Evolutionary conservation across 768 basidiomycete species (phyloP).

Genomic region (Terana coerulea): DNA sequence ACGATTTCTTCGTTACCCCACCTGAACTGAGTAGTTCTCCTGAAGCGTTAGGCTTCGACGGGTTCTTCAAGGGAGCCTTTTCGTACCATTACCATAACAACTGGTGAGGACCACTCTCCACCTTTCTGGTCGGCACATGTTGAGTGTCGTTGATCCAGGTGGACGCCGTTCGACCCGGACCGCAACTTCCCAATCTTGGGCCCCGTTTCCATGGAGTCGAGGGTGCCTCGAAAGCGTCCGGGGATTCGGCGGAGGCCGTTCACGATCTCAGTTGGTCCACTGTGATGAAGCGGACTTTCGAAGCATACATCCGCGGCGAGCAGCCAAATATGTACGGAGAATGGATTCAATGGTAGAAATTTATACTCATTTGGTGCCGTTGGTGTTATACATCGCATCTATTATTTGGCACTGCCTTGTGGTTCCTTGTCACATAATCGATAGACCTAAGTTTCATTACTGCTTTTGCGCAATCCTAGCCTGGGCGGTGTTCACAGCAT

Average conservation of each 20-base stretch:
- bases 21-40: slow-evolving; percentile 70
- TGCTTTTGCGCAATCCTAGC: slow-evolving; percentile 30
- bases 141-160: too few relatives aligned
- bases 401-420: neutral
- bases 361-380: neutral
- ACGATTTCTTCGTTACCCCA: slow-evolving; percentile 85
- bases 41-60: slow-evolving; percentile 85
- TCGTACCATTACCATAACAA: slow-evolving; percentile 96
- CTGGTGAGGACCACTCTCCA: slow-evolving; percentile 66
- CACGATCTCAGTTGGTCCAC: slow-evolving; percentile 89
- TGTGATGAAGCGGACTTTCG: slow-evolving; percentile 93
- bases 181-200: slow-evolving; percentile 94
- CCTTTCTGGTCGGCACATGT: too few relatives aligned
- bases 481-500: slow-evolving; percentile 65
- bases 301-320: slow-evolving; percentile 88
- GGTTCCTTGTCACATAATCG: neutral
- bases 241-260: neutral
- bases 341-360: slow-evolving; percentile 43
- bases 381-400: slow-evolving; percentile 12
- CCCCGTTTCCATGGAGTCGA: slow-evolving; percentile 55
- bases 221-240: slow-evolving; percentile 52
- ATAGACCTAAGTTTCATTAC: neutral
- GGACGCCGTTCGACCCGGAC: slow-evolving; percentile 89
- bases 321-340: slow-evolving; percentile 96
- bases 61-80: slow-evolving; percentile 93